Evolutionary conservation across 257 asterid species (phyloP), one percentile per base, ranked within the genome.

Genomic region (Solanum microdontum): DNA sequence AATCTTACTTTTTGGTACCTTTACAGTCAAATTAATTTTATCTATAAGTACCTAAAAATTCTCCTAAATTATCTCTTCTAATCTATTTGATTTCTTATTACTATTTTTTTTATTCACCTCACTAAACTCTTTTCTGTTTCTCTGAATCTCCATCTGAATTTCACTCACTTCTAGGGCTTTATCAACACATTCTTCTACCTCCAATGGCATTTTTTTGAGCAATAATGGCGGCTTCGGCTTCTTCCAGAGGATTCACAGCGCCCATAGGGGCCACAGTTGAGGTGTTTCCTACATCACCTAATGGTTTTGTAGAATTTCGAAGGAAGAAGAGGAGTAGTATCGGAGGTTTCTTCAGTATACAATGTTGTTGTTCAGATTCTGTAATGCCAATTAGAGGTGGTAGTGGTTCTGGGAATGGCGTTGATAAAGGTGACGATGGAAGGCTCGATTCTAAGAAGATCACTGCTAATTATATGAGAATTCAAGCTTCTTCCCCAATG

Each of bases 361-460:
- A 87, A 75, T 96, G 95, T 26, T 92, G 98, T 89, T 91, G 94
- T 87, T 90, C 93, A 30, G 95, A 93, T 40, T 88, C 93, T 2
- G 62, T 84, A 32, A 85, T 85, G 80, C 88, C 90, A 80, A 93
- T 90, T 88, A 89, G 90, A 11, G 88, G 88, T 17, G 91, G 45
- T n/a, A 14, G 89, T 87, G 92, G 90, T 28, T 64, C 93, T 48
- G 91, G 92, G 86, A 92, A 91, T 86, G 90, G 90, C 51, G 90
- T 86, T 12, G 94, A 95, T 72, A 94, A 90, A 87, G 84, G 88
- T 24, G 96, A 91, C 8, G 96, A 95, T 36, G 86, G 94, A 86
- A 87, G 90, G 9, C 88, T 91, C 62, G 97, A 93, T 79, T 80
- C 92, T 21, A 93, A 87, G 89, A 88, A 80, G 70, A 89, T 17